These are phyloP conservation scores for Grigorovia transvaalensis DNA, from an alignment of 805 yeast species.

Conservation along the genomic window DNA sequence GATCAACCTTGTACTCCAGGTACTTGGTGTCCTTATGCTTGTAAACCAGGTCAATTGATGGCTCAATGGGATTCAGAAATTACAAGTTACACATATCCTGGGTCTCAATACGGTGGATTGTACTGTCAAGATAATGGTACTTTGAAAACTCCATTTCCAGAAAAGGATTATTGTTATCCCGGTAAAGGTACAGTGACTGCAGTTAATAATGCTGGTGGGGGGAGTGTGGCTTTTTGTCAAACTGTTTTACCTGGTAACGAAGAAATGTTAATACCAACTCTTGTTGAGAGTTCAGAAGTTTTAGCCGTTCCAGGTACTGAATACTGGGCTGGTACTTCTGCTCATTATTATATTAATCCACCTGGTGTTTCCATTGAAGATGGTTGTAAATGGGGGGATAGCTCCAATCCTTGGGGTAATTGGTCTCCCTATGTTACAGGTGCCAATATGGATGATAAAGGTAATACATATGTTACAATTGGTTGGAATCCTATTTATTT, in stretches of 20 bases:
- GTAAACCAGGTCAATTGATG: slow-evolving; percentile 79
- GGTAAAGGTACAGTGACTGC: slow-evolving; percentile 70
- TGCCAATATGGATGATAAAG: slow-evolving; percentile 61
- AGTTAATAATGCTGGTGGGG: slow-evolving; percentile 41
- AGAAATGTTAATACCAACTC: slow-evolving; percentile 88
- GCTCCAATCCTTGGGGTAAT: slow-evolving; percentile 62
- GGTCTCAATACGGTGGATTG: slow-evolving; percentile 74
- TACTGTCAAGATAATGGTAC: slow-evolving; percentile 65
- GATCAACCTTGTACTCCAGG: slow-evolving; percentile 68
- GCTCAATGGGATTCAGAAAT: slow-evolving; percentile 80
- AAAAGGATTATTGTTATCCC: slow-evolving; percentile 55
- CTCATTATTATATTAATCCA: slow-evolving; percentile 76
- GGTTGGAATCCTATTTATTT: slow-evolving; percentile 87
- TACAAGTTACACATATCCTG: slow-evolving; percentile 66
- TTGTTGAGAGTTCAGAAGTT: slow-evolving; percentile 34
- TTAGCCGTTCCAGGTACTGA: slow-evolving; percentile 79
- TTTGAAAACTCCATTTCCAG: slow-evolving; percentile 48
- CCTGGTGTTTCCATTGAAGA: slow-evolving; percentile 71
- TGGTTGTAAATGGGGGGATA: slow-evolving; percentile 79
- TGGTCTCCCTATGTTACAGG: slow-evolving; percentile 95
- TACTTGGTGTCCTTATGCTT: slow-evolving; percentile 84
- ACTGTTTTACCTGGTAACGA: slow-evolving; percentile 91
- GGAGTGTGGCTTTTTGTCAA: slow-evolving; percentile 76
- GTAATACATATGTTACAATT: slow-evolving; percentile 69
- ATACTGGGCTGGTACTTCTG: slow-evolving; percentile 79